Conservation (phyloP, 768 basidiomycete species). For the Cystobasidiopsis lactophilus region DNA sequence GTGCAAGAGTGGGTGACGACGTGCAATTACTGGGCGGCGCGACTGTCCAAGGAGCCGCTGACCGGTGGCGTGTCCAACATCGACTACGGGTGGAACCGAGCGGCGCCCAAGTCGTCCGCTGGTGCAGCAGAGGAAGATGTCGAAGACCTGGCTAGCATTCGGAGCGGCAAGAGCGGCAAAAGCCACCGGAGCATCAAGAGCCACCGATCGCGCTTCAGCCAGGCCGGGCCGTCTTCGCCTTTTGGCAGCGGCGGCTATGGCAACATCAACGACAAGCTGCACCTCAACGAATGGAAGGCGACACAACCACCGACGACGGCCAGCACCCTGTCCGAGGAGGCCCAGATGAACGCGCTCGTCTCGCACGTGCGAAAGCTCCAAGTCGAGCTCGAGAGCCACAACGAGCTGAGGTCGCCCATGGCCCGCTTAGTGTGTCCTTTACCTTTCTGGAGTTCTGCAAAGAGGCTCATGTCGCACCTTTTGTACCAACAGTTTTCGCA, state of each 20-base stretch:
- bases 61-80: constrained; percentile 94
- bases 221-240: constrained; percentile 31
- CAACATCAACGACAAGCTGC: constrained; percentile 34
- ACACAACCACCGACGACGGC: constrained; percentile 63
- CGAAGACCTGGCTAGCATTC: constrained; percentile 16
- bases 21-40: constrained; percentile 97
- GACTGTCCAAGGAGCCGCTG: constrained; percentile 82
- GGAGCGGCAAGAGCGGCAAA: constrained; percentile 12
- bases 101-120: constrained; percentile 21
- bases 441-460: neutral
- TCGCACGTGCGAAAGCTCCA: constrained; percentile 57
- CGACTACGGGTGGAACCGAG: constrained; percentile 94
- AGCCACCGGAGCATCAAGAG: constrained; percentile 39
- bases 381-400: constrained; percentile 59
- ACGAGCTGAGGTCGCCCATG: constrained; percentile 66
- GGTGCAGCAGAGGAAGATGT: constrained; percentile 28
- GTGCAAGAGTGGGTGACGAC: constrained; percentile 97
- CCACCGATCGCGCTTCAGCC: constrained; percentile 22
- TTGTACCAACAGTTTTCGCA: constrained; percentile 42
- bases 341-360: constrained; percentile 68
- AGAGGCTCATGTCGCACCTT: neutral
- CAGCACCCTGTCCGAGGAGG: constrained; percentile 75
- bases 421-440: constrained; percentile 37
- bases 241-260: constrained; percentile 41
- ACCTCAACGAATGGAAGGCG: constrained; percentile 83